Evolutionary conservation across 495 filamentous ascomycete genomes (phyloP), one percentile per base, ranked within the genome.

Genomic region (Neurospora discreta): DNA sequence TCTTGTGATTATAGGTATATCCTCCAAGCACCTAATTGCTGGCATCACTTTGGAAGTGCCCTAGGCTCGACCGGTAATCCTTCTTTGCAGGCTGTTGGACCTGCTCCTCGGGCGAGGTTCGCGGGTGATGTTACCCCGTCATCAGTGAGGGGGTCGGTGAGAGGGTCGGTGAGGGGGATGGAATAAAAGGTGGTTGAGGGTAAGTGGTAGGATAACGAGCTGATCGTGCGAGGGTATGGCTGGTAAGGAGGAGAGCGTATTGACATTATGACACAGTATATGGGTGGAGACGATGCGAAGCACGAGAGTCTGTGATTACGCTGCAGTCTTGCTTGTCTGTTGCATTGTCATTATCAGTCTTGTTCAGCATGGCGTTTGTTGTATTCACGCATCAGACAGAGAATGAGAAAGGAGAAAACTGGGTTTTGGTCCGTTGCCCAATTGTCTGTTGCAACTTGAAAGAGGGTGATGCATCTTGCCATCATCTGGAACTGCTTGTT

Each of bases 11-110:
- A 23, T 41, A 85, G 84, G 70, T 86, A 86, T 70, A 86, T 86
- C 52, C 80, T 86, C 39, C 83, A 86, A 70, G 80, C 83, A 10
- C 84, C 84, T 3, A 84, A 83, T 70, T 85, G 83, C 71, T 86
- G 84, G 84, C 83, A 86, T 46, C 81, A 79, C 20, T 85, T 84
- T 75, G 78, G 78, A 16, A 65, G 23, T 10, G 42, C 18, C 18
- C 42, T 44, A 8, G 52, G 52, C 52, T 30, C 52, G 2, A 30
- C 26, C 26, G 52, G 52, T 4, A 36, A 26, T 65, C 26, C 52
- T 60, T 60, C 52, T 1, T 11, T 65, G 15, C 33, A 26, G 52
- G 26, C 26, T 33, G 52, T 65, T 36, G 52, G 52, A 6, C 52
- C 23, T 60, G 23, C 26, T 65, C 52, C 52, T 36, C 33, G 15